These are phyloP conservation scores for Podospora bellae-mahoneyi DNA, from an alignment of 495 filamentous ascomycete species.

Conservation along the genomic window DNA sequence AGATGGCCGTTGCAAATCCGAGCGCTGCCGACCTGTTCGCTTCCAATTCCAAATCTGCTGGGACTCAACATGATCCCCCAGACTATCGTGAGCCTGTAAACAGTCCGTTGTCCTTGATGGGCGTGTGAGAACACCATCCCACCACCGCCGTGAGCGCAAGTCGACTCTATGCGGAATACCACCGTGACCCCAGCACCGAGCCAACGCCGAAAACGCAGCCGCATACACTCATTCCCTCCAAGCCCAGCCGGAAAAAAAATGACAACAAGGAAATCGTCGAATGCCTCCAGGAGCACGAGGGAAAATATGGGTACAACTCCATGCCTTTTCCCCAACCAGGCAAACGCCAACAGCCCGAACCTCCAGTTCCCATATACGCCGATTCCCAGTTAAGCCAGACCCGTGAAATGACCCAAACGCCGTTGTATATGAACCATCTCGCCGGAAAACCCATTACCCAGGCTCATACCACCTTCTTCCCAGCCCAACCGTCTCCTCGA, in stretches of 20 bases:
- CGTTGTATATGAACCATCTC: constrained; percentile 16
- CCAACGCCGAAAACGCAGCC: not conserved
- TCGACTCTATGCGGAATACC: not conserved
- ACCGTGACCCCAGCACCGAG: not conserved
- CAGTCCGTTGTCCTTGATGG: not conserved
- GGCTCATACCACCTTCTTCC: not conserved
- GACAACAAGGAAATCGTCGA: not conserved
- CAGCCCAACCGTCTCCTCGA: constrained; percentile 8
- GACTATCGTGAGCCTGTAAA: not conserved
- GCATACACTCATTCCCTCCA: not conserved
- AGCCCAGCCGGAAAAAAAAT: not conserved
- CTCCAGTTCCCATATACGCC: not conserved
- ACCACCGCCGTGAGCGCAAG: not conserved
- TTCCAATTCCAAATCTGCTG: not conserved
- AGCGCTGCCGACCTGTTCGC: not conserved
- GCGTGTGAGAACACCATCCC: not conserved
- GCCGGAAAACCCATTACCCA: constrained; percentile 7
- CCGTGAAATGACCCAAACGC: not conserved
- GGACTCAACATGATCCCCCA: not conserved
- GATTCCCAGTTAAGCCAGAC: not conserved
- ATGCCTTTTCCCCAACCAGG: not conserved
- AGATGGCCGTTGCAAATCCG: constrained; percentile 6
- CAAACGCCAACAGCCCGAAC: not conserved
- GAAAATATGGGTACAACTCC: not conserved
- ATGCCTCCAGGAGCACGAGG: not conserved